Evolutionary conservation across 495 filamentous ascomycete species (phyloP).

Genomic region (Aspergillus sclerotiicarbonarius): DNA sequence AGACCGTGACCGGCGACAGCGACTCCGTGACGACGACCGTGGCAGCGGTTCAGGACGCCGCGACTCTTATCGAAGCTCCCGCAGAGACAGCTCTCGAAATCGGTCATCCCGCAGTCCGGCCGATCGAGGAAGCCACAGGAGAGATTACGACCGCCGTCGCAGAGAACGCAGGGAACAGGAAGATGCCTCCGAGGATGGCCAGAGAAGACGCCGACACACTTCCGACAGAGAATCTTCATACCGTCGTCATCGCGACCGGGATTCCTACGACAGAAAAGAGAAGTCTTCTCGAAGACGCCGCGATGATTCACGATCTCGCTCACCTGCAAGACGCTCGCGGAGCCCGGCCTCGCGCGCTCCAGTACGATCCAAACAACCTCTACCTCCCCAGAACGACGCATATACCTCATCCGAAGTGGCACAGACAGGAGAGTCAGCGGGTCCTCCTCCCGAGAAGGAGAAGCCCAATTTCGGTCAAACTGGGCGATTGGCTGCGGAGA

Average conservation of each 20-base stretch:
- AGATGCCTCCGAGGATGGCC: conserved; percentile 25
- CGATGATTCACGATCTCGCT: conserved; percentile 31
- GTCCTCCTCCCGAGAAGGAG: conserved; percentile 61
- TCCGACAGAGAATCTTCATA: conserved; percentile 28
- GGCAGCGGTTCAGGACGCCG: conserved; percentile 30
- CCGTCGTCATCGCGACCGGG: conserved; percentile 28
- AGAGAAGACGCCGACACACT: conserved; percentile 8
- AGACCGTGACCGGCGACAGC: conserved; percentile 27
- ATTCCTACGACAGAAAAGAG: conserved; percentile 21
- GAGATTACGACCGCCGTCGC: conserved; percentile 25
- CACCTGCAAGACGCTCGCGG: conserved; percentile 29
- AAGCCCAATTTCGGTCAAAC: conserved; percentile 83
- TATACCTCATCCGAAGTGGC: conserved; percentile 53
- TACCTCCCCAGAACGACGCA: conserved; percentile 70
- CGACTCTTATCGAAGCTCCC: conserved; percentile 32
- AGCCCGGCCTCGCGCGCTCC: conserved; percentile 28
- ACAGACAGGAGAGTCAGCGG: conserved; percentile 28
- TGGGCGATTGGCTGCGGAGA: conserved; percentile 81
- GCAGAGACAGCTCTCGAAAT: conserved; percentile 26
- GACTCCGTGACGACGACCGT: conserved; percentile 24
- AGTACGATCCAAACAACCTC: conserved; percentile 50
- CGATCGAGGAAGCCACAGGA: conserved; percentile 19
- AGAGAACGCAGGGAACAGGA: conserved; percentile 30
- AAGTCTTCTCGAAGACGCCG: conserved; percentile 28
- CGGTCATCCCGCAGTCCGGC: conserved; percentile 33